phyloP scores from a whole-genome alignment of 148 eudicot genomes.

The Rhododendron vialii region DNA sequence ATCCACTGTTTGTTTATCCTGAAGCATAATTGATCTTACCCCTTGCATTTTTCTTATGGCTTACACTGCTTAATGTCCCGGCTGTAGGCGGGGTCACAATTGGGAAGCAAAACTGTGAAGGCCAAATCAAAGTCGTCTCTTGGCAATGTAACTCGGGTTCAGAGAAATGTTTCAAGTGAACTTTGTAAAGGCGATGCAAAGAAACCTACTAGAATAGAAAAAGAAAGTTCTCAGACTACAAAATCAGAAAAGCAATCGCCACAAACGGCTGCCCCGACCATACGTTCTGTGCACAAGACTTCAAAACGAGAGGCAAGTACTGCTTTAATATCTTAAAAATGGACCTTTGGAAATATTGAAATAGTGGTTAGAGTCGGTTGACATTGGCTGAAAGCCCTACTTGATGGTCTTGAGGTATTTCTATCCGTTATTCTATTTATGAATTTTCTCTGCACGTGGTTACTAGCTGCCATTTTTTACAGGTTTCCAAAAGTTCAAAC shows the following conservation, averaged over 20 bases:
- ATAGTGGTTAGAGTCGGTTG: background rate
- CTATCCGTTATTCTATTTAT: background rate
- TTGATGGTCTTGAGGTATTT: background rate
- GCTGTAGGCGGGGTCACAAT: slow-evolving; percentile 24
- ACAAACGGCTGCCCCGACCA: slow-evolving; percentile 9
- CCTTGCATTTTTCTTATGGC: background rate
- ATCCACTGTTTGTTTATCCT: background rate
- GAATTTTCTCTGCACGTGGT: background rate
- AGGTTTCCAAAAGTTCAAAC: slow-evolving; percentile 27
- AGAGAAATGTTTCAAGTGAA: slow-evolving; percentile 16
- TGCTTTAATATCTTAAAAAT: background rate
- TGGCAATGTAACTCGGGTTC: slow-evolving; percentile 13
- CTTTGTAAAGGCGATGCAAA: slow-evolving; percentile 24
- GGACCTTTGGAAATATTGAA: background rate
- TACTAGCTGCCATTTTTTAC: slow-evolving; percentile 6
- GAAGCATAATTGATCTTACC: background rate
- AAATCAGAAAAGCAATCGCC: slow-evolving; percentile 28
- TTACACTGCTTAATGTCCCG: slow-evolving; percentile 14
- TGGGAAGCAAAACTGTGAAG: slow-evolving; percentile 24
- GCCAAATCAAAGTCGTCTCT: slow-evolving; percentile 24
- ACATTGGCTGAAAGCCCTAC: background rate
- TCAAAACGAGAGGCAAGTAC: slow-evolving; percentile 34
- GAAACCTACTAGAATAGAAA: slow-evolving; percentile 24
- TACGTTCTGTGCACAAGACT: slow-evolving; percentile 15
- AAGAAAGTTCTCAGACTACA: slow-evolving; percentile 12